Conservation (phyloP, 768 basidiomycete species). For the Phylloporus rhodoxanthus region DNA sequence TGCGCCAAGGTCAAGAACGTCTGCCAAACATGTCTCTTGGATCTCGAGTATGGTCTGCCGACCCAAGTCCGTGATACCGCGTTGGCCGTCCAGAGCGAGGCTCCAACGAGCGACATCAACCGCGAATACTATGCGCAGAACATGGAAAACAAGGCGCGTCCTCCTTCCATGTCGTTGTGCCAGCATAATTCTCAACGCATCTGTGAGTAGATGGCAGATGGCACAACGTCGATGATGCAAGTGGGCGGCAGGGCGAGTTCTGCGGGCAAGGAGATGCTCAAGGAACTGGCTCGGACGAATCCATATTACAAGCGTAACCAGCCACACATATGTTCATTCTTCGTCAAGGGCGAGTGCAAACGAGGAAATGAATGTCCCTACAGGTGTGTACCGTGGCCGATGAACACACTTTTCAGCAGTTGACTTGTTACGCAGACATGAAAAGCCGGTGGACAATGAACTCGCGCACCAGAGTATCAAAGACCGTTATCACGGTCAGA, state of each 20-base stretch:
- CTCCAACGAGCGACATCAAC: slow-evolving; percentile 96
- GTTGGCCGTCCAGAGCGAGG: slow-evolving; percentile 74
- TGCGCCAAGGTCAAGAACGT: slow-evolving; percentile 95
- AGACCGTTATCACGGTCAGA: slow-evolving; percentile 88
- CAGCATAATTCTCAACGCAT: not conserved
- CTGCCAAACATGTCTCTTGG: slow-evolving; percentile 95
- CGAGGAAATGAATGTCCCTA: slow-evolving; percentile 92
- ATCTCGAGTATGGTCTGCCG: slow-evolving; percentile 93
- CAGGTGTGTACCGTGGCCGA: slow-evolving; percentile 36
- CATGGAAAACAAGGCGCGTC: slow-evolving; percentile 70
- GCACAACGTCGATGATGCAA: slow-evolving; percentile 56
- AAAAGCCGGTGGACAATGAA: slow-evolving; percentile 78
- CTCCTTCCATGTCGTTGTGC: not conserved
- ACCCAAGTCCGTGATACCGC: slow-evolving; percentile 98
- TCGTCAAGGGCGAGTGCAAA: slow-evolving; percentile 89
- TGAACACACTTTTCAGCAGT: not conserved
- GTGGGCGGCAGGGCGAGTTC: slow-evolving; percentile 54
- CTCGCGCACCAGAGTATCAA: slow-evolving; percentile 88
- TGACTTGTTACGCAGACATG: slow-evolving; percentile 53
- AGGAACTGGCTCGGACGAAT: slow-evolving; percentile 88
- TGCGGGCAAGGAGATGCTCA: slow-evolving; percentile 95
- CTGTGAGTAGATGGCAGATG: slow-evolving; percentile 56
- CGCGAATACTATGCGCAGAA: slow-evolving; percentile 93
- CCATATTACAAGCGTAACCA: slow-evolving; percentile 97
- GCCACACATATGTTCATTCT: slow-evolving; percentile 93